phyloP scores from a whole-genome alignment of 176 grass and related monocot species.

The Aechmea fasciata region DNA sequence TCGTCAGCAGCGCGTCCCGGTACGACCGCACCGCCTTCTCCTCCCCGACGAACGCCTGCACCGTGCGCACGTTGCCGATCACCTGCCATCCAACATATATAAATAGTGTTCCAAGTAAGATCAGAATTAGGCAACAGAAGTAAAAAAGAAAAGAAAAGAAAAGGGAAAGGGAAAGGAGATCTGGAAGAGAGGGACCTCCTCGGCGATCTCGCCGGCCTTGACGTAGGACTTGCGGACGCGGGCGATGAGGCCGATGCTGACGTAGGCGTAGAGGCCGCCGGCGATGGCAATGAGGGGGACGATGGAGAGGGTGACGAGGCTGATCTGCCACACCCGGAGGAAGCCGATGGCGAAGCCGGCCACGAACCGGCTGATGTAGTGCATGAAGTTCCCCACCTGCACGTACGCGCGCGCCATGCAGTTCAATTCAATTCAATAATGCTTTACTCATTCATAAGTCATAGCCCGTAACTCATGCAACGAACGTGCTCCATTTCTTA shows the following conservation, averaged over 20 bases:
- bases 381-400: constrained; percentile 93
- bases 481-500: too few relatives aligned
- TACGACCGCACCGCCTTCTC: constrained; percentile 76
- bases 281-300: constrained; percentile 88
- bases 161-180: not conserved
- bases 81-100: constrained; percentile 31
- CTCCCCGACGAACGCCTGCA: constrained; percentile 95
- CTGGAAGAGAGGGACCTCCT: constrained; percentile 47
- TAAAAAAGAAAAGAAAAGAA: not conserved
- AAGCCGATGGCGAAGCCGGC: constrained; percentile 91
- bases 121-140: not conserved
- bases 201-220: constrained; percentile 93
- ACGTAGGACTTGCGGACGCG: constrained; percentile 92
- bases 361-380: constrained; percentile 94
- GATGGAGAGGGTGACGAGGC: constrained; percentile 85
- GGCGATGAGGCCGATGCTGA: constrained; percentile 80
- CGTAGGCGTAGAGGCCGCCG: constrained; percentile 75
- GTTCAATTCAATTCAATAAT: constrained; percentile 7
- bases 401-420: not conserved
- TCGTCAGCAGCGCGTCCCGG: constrained; percentile 47
- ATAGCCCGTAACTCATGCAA: not conserved
- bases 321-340: constrained; percentile 88
- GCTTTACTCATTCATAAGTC: not conserved
- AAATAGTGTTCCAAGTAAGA: not conserved
- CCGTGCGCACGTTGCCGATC: constrained; percentile 90